phyloP scores from a whole-genome alignment of 2,329 filamentous ascomycete species.

The Phialophora chinensis region DNA sequence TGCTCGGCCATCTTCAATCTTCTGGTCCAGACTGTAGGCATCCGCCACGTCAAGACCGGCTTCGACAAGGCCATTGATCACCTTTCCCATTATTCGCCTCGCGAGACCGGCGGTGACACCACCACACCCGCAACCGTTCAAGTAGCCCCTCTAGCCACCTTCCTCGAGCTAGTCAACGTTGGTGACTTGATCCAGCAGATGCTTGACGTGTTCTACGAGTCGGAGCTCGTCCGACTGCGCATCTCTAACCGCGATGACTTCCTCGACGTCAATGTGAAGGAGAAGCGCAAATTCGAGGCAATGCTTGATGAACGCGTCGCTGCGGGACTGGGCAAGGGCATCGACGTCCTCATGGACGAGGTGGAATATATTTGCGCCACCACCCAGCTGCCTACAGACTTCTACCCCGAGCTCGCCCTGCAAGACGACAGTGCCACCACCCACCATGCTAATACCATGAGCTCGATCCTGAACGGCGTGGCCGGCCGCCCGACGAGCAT shows the following conservation, averaged over 20 bases:
- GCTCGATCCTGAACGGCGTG: slow-evolving; percentile 12
- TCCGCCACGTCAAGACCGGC: slow-evolving; percentile 85
- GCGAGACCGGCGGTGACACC: slow-evolving; percentile 64
- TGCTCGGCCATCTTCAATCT: slow-evolving; percentile 88
- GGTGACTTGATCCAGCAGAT: slow-evolving; percentile 98
- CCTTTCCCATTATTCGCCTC: slow-evolving; percentile 87
- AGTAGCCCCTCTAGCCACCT: slow-evolving; percentile 77
- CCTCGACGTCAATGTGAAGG: slow-evolving; percentile 84
- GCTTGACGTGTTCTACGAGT: slow-evolving; percentile 98
- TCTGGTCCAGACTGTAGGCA: slow-evolving; percentile 81
- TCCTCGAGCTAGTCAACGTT: slow-evolving; percentile 96
- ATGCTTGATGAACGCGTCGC: slow-evolving; percentile 98
- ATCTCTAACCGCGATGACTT: slow-evolving; percentile 94
- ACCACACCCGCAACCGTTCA: slow-evolving; percentile 79
- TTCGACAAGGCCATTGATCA: slow-evolving; percentile 93
- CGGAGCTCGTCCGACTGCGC: slow-evolving; percentile 82
- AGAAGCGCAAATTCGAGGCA: slow-evolving; percentile 98
- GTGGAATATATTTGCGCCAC: slow-evolving; percentile 94
- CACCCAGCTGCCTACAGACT: slow-evolving; percentile 83
- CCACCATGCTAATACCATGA: slow-evolving; percentile 15
- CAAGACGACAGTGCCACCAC: slow-evolving; percentile 3
- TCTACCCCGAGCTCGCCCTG: slow-evolving; percentile 69
- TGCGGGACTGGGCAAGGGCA: slow-evolving; percentile 93
- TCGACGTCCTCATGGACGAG: slow-evolving; percentile 97
- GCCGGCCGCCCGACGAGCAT: slow-evolving; percentile 7